Conservation (phyloP, 805 yeast species). For the Zygosaccharomyces kombuchaensis region DNA sequence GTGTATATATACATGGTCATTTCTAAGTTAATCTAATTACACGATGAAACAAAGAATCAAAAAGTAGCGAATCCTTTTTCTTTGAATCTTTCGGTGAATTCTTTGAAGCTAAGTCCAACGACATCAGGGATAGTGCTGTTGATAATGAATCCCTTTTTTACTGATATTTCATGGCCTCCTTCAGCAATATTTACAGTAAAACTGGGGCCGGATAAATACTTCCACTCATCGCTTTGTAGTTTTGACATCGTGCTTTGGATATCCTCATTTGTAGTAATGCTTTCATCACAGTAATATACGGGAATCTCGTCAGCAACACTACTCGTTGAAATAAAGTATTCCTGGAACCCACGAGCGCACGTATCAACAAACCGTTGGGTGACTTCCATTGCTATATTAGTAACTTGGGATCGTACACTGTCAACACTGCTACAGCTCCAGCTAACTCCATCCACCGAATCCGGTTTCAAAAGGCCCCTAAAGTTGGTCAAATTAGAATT, state of each 20-base stretch:
- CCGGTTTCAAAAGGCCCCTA: slow-evolving; percentile 53
- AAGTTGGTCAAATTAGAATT: slow-evolving; percentile 58
- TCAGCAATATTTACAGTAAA: slow-evolving; percentile 51
- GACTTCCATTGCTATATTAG: slow-evolving; percentile 52
- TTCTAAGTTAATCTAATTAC: background rate
- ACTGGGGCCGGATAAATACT: slow-evolving; percentile 68
- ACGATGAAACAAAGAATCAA: background rate
- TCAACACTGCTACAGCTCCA: slow-evolving; percentile 52
- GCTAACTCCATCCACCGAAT: slow-evolving; percentile 41
- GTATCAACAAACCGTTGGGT: slow-evolving; percentile 31
- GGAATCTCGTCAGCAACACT: slow-evolving; percentile 28
- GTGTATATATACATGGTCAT: background rate
- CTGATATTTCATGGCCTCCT: slow-evolving; percentile 36
- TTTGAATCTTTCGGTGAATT: slow-evolving; percentile 10
- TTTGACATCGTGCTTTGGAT: slow-evolving; percentile 39
- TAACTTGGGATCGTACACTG: slow-evolving; percentile 78
- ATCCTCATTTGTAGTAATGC: slow-evolving; percentile 35
- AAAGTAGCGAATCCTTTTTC: background rate
- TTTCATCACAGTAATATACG: slow-evolving; percentile 29
- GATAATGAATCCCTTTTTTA: slow-evolving; percentile 47
- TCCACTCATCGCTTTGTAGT: slow-evolving; percentile 67
- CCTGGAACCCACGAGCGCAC: slow-evolving; percentile 25
- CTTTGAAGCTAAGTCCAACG: slow-evolving; percentile 19
- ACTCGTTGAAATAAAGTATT: slow-evolving; percentile 5
- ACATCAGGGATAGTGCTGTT: slow-evolving; percentile 14